A percentile compares a stretch with the other conserved stretches of the same genome.
Conservation (phyloP, 78 protist genomes). For the Dictyostelium capitatum region DNA sequence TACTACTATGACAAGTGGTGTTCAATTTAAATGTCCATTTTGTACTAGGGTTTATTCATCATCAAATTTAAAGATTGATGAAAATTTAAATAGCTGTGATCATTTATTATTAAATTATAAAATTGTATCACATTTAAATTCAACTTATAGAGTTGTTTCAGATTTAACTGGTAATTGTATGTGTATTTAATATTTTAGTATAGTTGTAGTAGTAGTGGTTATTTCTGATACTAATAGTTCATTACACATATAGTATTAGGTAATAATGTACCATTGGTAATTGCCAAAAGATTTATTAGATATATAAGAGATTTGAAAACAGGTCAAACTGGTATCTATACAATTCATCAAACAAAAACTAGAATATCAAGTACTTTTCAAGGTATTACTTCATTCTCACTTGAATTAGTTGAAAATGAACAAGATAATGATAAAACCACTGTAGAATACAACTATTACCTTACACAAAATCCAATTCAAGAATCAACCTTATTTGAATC, state of each 20-base stretch:
- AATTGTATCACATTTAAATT: not conserved
- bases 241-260: constrained; percentile 44
- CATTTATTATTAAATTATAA: not conserved
- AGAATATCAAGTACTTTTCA: constrained; percentile 57
- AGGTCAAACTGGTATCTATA: not conserved
- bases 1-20: too few species aligned
- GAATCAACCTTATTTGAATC: constrained; percentile 49
- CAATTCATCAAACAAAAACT: constrained; percentile 55
- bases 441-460: constrained; percentile 5
- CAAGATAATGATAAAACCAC: not conserved
- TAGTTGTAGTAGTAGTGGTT: too few species aligned
- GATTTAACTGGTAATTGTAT: constrained; percentile 44
- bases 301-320: constrained; percentile 44
- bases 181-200: not conserved
- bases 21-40: constrained; percentile 18
- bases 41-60: constrained; percentile 5
- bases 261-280: constrained; percentile 39
- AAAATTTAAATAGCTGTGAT: constrained; percentile 10
- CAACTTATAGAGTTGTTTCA: not conserved
- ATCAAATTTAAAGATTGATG: not conserved
- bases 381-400: constrained; percentile 57
- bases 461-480: constrained; percentile 41
- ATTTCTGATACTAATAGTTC: too few species aligned
- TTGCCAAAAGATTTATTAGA: constrained; percentile 48
- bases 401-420: not conserved